A percentile compares a stretch with the other conserved stretches of the same genome.
Conservation (phyloP, 1,139 yeast genomes). For the Blastobotrys persicus region DNA sequence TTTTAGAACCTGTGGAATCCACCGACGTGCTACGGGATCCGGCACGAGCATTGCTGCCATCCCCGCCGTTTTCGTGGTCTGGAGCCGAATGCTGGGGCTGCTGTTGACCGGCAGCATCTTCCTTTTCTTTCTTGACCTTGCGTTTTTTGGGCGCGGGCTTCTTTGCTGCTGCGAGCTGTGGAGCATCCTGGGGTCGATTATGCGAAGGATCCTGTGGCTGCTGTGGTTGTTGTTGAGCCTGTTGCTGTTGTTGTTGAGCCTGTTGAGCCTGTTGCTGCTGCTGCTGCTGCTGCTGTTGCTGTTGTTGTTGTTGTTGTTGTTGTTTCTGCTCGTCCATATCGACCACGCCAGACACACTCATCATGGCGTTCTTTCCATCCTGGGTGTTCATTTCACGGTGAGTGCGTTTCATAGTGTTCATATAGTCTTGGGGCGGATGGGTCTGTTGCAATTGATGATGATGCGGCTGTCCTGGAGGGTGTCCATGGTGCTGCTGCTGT, state of each 20-base stretch:
- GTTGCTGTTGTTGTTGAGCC: conserved; percentile 1
- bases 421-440: conserved; percentile 7
- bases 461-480: background rate
- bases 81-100: background rate
- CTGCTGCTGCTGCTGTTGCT: conserved; percentile 9
- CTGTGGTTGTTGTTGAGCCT: conserved; percentile 13
- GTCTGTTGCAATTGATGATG: conserved; percentile 8
- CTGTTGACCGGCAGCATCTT: background rate
- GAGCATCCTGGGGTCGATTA: conserved; percentile 22
- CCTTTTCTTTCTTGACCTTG: background rate
- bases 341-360: conserved; percentile 5
- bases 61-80: background rate
- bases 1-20: background rate
- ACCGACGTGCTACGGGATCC: background rate
- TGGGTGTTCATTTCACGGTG: conserved; percentile 5
- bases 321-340: conserved; percentile 7
- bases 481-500: conserved; percentile 14
- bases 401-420: background rate
- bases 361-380: background rate
- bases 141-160: conserved; percentile 11
- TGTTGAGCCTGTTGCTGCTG: conserved; percentile 1
- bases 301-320: conserved; percentile 10
- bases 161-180: conserved; percentile 7
- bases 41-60: background rate
- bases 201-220: conserved; percentile 23